Evolutionary conservation across 2,329 filamentous ascomycete species (phyloP), one percentile per base, ranked within the genome.

Genomic region (Coniochaeta sp.): DNA sequence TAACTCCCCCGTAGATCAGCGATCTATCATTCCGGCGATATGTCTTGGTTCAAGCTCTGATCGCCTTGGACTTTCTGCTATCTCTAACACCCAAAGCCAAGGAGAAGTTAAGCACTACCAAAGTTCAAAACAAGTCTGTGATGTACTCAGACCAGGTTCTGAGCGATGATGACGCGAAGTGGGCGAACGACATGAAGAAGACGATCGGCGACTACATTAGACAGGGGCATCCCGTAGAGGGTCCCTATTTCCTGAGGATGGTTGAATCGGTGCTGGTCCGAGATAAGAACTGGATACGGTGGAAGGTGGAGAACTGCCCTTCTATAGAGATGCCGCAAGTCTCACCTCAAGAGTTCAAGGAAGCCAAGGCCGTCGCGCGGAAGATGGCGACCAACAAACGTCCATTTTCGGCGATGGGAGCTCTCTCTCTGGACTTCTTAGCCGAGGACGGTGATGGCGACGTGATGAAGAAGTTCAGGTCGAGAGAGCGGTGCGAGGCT

Each of bases 281-380:
- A 64, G 95, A 99, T 74, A 98, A 97, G 78, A 97, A 98, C 71
- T 99, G 96, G 96, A 92, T 96, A 52, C 89, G 92, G 64, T 99
- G 95, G 95, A 99, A 99, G 76, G 88, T 93, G 62, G 92, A 97
- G 72, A 91, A 88, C 66, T 99, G 95, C 71, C 91, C 91, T 26
- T 84, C 89, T 6, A 98, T 99, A 69, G 87, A 93, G 69, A 84
- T 85, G 62, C 84, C 89, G 24, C 79, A 90, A 12, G 82, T 98
- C 33, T 81, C 87, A 2, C 81, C 88, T 1, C 75, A 84, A 31
- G 83, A 88, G 55, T 93, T 92, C 71, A 74, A 87, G 43, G 82
- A 86, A 59, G 88, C 92, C 26, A 89, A 88, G 70, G 77, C 81
- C 33, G 79, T 83, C 54, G 87, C 87, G 3, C 81, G 83, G 64